Evolutionary conservation across 768 basidiomycete species (phyloP), one percentile per base, ranked within the genome.

Genomic region (Glaciozyma antarctica): DNA sequence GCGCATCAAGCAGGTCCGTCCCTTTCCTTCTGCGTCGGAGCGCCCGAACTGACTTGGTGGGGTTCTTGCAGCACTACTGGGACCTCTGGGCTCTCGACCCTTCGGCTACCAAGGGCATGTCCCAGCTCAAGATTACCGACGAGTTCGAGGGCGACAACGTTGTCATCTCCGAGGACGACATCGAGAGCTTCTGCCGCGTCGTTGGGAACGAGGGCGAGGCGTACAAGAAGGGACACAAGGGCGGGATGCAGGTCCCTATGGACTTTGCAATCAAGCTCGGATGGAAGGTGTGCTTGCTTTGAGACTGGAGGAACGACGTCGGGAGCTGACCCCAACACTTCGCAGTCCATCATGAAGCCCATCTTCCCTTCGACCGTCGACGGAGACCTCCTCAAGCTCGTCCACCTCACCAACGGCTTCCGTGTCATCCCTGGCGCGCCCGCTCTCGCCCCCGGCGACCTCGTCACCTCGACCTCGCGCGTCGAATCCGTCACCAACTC

Each of bases 241-340:
- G 81, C 28, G 76, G 73, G 53, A 83, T 90, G 52, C 84, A 88
- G 73, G 91, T 94, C 2, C 95, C 95, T 0, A 94, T 99, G 90
- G 94, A 98, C 78, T 98, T 95, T 73, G 90, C 93, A 30, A 99
- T 99, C 74, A 94, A 98, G 58, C 86, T 92, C 48, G 93, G 94
- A 54, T 99, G 95, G 95, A 86, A 94, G 86, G 92, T 91, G 75
- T 66, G 86, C 78, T 59, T 34, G 51, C 34, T 62, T 30, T 45
- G 28, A 1, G 55, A 22, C 24, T 12, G 15, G 10, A 55, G 62
- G 49, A 19, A 30, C 22, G 30, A 44, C 61, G 28, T 34, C 48
- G n/a, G 34, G 43, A 55, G 21, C 16, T 3, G 10, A 34, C 19
- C 38, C 21, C 30, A 15, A 22, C 32, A 32, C 9, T 32, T 65